Base-by-base conservation (phyloP, 2,329 filamentous ascomycete species). In the Fusarium miscanthi region DNA sequence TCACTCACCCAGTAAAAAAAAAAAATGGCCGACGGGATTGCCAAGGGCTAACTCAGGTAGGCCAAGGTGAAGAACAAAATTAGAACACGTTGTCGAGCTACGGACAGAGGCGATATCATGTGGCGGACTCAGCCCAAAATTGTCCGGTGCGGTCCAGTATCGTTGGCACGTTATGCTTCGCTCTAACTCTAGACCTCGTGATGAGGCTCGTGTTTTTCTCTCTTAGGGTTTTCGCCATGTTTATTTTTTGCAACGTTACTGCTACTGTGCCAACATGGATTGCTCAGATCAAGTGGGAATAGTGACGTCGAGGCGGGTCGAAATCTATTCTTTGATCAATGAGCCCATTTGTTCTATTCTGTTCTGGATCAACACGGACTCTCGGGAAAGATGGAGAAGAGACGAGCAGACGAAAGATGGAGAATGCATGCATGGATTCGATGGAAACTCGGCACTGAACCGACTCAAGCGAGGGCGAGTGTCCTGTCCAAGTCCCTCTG, bases 61-160 rank as follows among this genome's bases (percentile, higher is more conserved):
- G 69, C 57, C 72, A 74, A 63, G 56, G 27, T 30, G 48, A 48
- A 43, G 58, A 59, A 37, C 70, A 74, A 74, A 74, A 74, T 74
- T 74, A 74, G 72, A 74, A 74, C 56, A 65, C 19, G 46, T 38
- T 42, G 41, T 62, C 41, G 41, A 59, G 30, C 33, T 62, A 62
- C n/a, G 25, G 52, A 25, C 21, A 54, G 62, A 49, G 14, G 53
- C 53, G 53, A 57, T 21, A 57, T 57, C 40, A 51, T 45, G 62
- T 49, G 62, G 61, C 63, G 33, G 53, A 43, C 41, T 62, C 37
- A 66, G 52, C 41, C 56, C 38, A 45, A 35, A 48, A 48, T 31
- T 48, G 30, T 23, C 45, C 45, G 27, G 21, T 14, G 27, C 17
- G 56, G 51, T 19, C 37, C 33, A 37, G 16, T 37, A 11, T 33